Percentiles rank a stretch among this genome's conserved stretches.
phyloP scores from a whole-genome alignment of 306 rosid species.

The Geum urbanum region DNA sequence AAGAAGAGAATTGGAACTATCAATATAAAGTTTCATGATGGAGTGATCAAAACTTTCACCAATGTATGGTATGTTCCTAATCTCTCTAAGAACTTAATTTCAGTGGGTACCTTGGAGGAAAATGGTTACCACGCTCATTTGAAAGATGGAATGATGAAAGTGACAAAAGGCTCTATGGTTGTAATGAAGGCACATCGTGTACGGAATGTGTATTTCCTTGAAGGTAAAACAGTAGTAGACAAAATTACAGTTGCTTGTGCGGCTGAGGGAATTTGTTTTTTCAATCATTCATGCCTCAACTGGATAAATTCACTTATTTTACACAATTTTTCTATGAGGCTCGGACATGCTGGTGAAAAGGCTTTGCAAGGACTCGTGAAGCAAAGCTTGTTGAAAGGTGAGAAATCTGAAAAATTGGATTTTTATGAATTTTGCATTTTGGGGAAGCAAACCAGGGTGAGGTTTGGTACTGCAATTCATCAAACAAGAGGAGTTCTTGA shows the following conservation, averaged over 20 bases:
- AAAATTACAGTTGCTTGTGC: not conserved
- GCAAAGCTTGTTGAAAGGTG: not conserved
- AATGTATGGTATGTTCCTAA: constrained; percentile 5
- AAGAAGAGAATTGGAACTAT: not conserved
- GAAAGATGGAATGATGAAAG: not conserved
- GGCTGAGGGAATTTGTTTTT: too few relatives aligned
- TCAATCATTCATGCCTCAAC: too few relatives aligned
- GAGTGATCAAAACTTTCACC: not conserved
- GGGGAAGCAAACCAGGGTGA: not conserved
- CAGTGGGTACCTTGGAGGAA: not conserved
- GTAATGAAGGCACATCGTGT: not conserved
- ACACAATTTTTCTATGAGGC: too few relatives aligned
- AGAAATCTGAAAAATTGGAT: not conserved
- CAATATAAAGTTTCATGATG: not conserved
- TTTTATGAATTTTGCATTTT: not conserved
- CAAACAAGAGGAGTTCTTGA: not conserved
- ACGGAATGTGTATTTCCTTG: not conserved
- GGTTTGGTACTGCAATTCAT: not conserved
- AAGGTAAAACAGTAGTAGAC: not conserved
- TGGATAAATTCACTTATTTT: too few relatives aligned
- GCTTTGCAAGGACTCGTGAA: not conserved
- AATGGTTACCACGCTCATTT: not conserved
- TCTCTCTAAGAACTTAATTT: not conserved
- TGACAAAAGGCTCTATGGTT: not conserved
- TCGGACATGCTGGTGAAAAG: not conserved